A percentile compares a stretch with the other conserved stretches of the same genome.
These are phyloP conservation scores for Erodium maritimum DNA, from an alignment of 345 rosid species.

Conservation along the genomic window DNA sequence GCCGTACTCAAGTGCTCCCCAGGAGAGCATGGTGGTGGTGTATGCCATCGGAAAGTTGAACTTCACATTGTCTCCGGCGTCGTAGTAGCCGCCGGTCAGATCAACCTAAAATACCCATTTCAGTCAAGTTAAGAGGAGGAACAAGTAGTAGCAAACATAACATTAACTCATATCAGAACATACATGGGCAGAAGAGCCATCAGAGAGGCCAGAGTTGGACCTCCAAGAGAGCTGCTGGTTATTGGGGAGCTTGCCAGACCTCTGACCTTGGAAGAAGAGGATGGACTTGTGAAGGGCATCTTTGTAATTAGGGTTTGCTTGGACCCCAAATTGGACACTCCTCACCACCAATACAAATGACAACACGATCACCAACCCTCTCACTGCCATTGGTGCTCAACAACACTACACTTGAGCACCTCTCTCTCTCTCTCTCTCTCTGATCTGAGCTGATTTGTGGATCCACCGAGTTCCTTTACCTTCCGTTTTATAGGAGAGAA, in stretches of 20 bases:
- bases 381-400: no score
- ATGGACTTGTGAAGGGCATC: slow-evolving; percentile 89
- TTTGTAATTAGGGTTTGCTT: slow-evolving; percentile 35
- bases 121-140: no score
- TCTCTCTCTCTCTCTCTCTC: no score
- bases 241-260: slow-evolving; percentile 77
- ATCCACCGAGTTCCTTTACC: no score
- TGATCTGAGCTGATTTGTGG: no score
- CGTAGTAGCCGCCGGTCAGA: slow-evolving; percentile 94
- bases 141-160: no score
- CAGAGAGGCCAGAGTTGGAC: slow-evolving; percentile 80
- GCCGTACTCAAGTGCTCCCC: slow-evolving; percentile 95
- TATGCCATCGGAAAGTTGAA: slow-evolving; percentile 98
- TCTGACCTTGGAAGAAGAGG: slow-evolving; percentile 84
- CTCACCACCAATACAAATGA: no score
- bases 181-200: slow-evolving; percentile 55
- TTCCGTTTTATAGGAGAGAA: no score
- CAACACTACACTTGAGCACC: no score
- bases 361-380: no score
- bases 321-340: no score
- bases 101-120: slow-evolving; percentile 38
- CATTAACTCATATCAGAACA: no score
- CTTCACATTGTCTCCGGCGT: slow-evolving; percentile 96
- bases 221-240: slow-evolving; percentile 84
- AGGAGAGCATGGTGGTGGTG: slow-evolving; percentile 83